phyloP scores from a whole-genome alignment of 1,284 basidiomycete species.

The Moesziomyces parantarcticus region DNA sequence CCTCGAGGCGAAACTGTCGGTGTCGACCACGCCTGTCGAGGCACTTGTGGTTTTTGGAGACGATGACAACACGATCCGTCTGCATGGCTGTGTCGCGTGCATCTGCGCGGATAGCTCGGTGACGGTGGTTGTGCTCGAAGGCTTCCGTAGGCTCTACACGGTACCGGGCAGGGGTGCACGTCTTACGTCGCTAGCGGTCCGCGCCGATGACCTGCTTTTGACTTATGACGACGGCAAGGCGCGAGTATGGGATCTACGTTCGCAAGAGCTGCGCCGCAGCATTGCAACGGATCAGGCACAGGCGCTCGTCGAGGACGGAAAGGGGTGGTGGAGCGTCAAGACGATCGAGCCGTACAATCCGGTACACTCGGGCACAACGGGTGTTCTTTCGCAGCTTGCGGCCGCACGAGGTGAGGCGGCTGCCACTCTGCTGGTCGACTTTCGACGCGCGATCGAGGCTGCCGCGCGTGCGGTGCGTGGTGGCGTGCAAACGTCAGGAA shows the following conservation, averaged over 20 bases:
- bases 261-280: conserved; percentile 85
- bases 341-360: conserved; percentile 31
- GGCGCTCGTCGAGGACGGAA: conserved; percentile 75
- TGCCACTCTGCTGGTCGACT: conserved; percentile 54
- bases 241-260: conserved; percentile 87
- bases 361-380: conserved; percentile 35
- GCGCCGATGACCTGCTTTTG: conserved; percentile 78
- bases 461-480: conserved; percentile 42
- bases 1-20: conserved; percentile 76
- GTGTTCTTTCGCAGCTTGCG: conserved; percentile 50
- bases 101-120: conserved; percentile 83
- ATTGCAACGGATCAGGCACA: conserved; percentile 80
- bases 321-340: conserved; percentile 48
- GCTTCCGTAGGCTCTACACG: conserved; percentile 76
- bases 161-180: conserved; percentile 77
- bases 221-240: conserved; percentile 82
- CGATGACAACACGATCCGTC: conserved; percentile 72
- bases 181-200: conserved; percentile 76
- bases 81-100: conserved; percentile 80
- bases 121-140: conserved; percentile 80
- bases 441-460: conserved; percentile 59
- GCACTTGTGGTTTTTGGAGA: conserved; percentile 73
- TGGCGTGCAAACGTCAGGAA: conserved; percentile 3
- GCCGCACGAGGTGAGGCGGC: conserved; percentile 35
- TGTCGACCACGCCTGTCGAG: conserved; percentile 76